Base-by-base conservation (phyloP, 192 early-diverging fungal genomes). In the Dissophora globulifera region DNA sequence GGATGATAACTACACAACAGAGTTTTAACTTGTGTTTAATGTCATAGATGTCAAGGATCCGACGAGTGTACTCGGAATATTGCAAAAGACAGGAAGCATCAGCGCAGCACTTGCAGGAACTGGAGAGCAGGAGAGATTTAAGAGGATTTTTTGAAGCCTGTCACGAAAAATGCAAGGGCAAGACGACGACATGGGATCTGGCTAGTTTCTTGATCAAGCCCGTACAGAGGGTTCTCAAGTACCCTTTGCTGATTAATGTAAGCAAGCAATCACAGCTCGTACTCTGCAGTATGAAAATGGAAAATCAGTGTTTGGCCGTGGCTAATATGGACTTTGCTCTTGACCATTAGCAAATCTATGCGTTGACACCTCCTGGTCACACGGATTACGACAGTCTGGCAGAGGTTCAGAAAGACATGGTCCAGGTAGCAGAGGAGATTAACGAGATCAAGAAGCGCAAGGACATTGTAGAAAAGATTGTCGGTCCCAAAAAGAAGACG, bases 221-320 rank as follows among this genome's bases (percentile, higher is more conserved):
- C 15, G 95, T 98, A 9, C 96, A 98, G 78, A 87, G 96, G 31
- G 93, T 98, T n/a, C 81, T 98, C n/a, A 96, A 96, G 79, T 96
- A 96, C 71, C 96, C 96, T 1, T 81, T 98, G 3, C 79, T 98
- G 51, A 80, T 98, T 32, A 88, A 90, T 58, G 88, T 88, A 84
- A 53, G 55, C 26, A 8, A 13, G 35, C 35, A 6, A 22, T n/a
- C n/a, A n/a, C n/a, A n/a, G n/a, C n/a, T n/a, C n/a, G n/a, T n/a
- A n/a, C n/a, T n/a, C n/a, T n/a, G n/a, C n/a, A n/a, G n/a, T n/a
- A n/a, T n/a, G n/a, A n/a, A n/a, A n/a, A n/a, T n/a, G n/a, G n/a
- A n/a, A n/a, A n/a, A n/a, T n/a, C n/a, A n/a, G n/a, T n/a, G n/a
- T n/a, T n/a, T n/a, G n/a, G n/a, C n/a, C n/a, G n/a, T n/a, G n/a